Evolutionary conservation across 371 early-diverging fungal genomes (phyloP), one percentile per base, ranked within the genome.

Genomic region (Mucor mucedo): DNA sequence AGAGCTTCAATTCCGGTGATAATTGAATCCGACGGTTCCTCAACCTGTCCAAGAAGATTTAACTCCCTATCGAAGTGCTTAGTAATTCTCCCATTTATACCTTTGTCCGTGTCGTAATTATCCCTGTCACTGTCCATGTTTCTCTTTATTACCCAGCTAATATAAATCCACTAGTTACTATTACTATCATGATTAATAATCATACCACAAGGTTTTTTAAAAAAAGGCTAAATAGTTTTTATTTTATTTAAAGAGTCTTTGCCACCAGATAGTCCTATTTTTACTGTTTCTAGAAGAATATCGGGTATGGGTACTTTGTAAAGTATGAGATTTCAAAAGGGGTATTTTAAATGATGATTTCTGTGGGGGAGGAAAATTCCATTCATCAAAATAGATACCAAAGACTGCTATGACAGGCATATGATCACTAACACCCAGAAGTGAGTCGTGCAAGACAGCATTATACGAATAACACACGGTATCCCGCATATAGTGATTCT

Each of bases 361-460:
- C 35, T 4, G 35, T 8, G 35, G 50, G 7, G 14, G 32, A 5
- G 14, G 32, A 2, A 45, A 35, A 0, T 54, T 45, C 75, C 75
- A 75, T 54, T 72, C 71, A 67, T 84, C 79, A 42, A 86, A 85
- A 14, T 69, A 73, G 2, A 84, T 76, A 0, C 82, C 83, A 75
- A 80, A 86, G 5, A 82, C 77, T 9, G 81, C 88, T 16, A 84
- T 77, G 21, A 88, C 87, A 27, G 88, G 88, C 53, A 79, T 72
- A 70, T 88, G 88, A 48, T 88, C 88, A 49, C 76, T 76, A 11
- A 71, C 69, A 52, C 78, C 78, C 28, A 66, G 57, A 3, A 78
- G 41, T 5, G 64, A 53, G 11, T 71, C 65, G 42, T 79, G 72
- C 40, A 79, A 44, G 2, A 79, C 67, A 16, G 79, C 72, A 38